Evolutionary conservation across 768 basidiomycete species (phyloP).

Genomic region (Termitomyces sp.): DNA sequence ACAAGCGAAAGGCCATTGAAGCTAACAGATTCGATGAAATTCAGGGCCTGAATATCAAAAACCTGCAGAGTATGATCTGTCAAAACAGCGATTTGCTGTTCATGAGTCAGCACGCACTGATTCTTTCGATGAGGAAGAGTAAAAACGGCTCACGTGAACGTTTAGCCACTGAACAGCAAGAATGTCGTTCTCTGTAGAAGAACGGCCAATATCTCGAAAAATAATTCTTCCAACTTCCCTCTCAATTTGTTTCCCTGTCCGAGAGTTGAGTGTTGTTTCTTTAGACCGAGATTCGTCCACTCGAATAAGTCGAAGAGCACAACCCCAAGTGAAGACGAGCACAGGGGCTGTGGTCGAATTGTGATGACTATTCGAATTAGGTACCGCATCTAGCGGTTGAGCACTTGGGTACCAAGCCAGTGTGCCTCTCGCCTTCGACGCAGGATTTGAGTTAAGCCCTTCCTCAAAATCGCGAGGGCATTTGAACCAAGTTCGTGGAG

Average conservation of each 20-base stretch:
- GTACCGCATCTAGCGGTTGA: slow-evolving; percentile 14
- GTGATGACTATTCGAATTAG: slow-evolving; percentile 19
- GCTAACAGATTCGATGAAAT: slow-evolving; percentile 57
- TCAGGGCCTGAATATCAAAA: slow-evolving; percentile 57
- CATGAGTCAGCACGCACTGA: slow-evolving; percentile 3
- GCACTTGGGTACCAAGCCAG: slow-evolving; percentile 84
- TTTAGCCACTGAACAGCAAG: slow-evolving; percentile 88
- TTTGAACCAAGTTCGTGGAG: slow-evolving; percentile 90
- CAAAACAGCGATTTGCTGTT: slow-evolving; percentile 68
- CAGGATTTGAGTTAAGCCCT: slow-evolving; percentile 36
- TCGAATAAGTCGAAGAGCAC: slow-evolving; percentile 57
- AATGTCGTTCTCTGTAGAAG: slow-evolving; percentile 59
- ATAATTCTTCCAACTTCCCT: slow-evolving; percentile 64
- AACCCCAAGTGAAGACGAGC: slow-evolving; percentile 86
- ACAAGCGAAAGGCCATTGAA: slow-evolving; percentile 57
- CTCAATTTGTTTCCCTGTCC: slow-evolving; percentile 56
- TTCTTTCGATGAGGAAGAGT: slow-evolving; percentile 16
- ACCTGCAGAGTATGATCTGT: slow-evolving; percentile 61
- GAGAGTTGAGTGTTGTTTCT: slow-evolving; percentile 46
- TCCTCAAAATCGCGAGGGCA: slow-evolving; percentile 53
- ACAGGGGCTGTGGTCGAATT: slow-evolving; percentile 41
- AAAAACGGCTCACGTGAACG: slow-evolving; percentile 62
- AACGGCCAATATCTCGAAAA: slow-evolving; percentile 58
- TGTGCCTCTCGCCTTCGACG: slow-evolving; percentile 55
- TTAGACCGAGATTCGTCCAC: slow-evolving; percentile 59